Evolutionary conservation across 1,284 basidiomycete species (phyloP), one percentile per base, ranked within the genome.

Genomic region (Rugosomyces carneus): DNA sequence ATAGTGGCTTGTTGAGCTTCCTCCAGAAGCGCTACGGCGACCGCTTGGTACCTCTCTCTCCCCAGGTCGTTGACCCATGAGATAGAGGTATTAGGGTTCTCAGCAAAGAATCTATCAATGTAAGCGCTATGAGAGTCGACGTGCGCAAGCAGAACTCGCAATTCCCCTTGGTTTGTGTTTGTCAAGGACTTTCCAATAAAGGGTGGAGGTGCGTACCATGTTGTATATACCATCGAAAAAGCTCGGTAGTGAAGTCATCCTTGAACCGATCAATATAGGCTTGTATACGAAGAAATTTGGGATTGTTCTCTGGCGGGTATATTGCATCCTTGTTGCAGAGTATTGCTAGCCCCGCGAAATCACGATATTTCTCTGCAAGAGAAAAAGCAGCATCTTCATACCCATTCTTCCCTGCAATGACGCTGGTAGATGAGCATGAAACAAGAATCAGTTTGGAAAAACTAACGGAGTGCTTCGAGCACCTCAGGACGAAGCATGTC

Each of bases 41-140:
- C 91, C 2, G 69, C 65, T 6, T 73, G 77, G 60, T 82, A 90
- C 31, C 80, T 72, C 16, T 71, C 71, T 50, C 85, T 81, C 0
- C 81, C 82, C 36, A 98, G 67, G 63, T 96, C 84, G 62, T 98
- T 89, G 36, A 98, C 72, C 96, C 95, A 99, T 0, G 89, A 86
- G 39, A 93, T 76, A 13, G 78, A 67, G 10, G 81, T 73, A 57
- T 85, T 75, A 0, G 76, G 75, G 45, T 80, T 70, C 40, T 77
- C 67, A 2, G 70, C 66, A 59, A 98, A 89, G 66, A 89, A 94
- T 31, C 71, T 72, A 54, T 89, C 85, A 49, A 98, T 71, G 41
- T 90, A 80, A 0, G 63, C 63, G 20, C 69, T 67, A 51, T 87
- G 80, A 11, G 71, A 66, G 34, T 79, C 72, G 47, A 85, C 81